Base-by-base conservation (phyloP, 768 basidiomycete genomes). In the Tulasnella sp. region DNA sequence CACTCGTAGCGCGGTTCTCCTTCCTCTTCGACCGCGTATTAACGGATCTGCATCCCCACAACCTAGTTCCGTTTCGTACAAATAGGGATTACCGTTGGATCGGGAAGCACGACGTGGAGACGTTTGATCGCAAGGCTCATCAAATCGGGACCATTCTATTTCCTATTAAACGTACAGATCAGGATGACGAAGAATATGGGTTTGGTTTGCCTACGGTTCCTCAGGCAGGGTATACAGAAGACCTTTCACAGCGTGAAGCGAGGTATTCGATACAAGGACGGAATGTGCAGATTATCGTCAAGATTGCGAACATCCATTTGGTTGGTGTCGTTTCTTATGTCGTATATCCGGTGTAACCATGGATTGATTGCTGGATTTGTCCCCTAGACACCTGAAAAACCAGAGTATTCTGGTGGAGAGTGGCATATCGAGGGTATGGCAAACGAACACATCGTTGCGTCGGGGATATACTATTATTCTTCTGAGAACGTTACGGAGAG, bases 371-470 rank as follows among this genome's bases (percentile, higher is more conserved):
- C 23, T 37, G 17, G 19, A 29, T 14, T 14, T 19, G 15, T 35
- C 1, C 14, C 23, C 9, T 14, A 57, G 46, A 70, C 69, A 0
- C 71, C 72, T 8, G 69, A 72, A 17, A 67, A 69, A 46, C 72
- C 72, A 3, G 75, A 75, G 2, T 80, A 81, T 63, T 58, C 59
- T 0, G 77, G 77, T 4, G 75, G 72, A 14, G 71, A 1, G 49
- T 79, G 48, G 76, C 76, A 64, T 50, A 58, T 23, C 68, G 77
- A 61, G 69, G 69, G 51, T 63, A 73, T 63, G 57, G 41, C 3
- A 72, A 77, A 15, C 50, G 63, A 63, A 25, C 35, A 15, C 41
- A 50, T 57, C 35, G 75, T 61, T 62, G 66, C 41, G 51, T 59
- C 57, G 8, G 59, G 62, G 3, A 62, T 66, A 17, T 63, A 65